These are phyloP conservation scores for Obba rivulosa DNA, from an alignment of 768 basidiomycete species.

Conservation along the genomic window DNA sequence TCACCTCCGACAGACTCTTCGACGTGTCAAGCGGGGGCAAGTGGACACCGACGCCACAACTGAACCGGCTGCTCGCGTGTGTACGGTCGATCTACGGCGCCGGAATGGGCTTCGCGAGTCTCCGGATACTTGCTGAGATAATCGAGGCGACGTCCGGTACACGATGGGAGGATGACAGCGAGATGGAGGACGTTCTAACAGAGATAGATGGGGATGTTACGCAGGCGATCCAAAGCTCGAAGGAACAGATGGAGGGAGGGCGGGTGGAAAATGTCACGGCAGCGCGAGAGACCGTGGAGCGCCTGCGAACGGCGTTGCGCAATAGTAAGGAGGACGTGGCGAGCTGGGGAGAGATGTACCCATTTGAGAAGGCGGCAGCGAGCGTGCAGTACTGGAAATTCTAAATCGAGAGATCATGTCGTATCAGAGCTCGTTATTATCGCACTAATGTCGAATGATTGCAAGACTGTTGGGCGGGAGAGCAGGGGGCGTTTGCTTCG, in stretches of 20 bases:
- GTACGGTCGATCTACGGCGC: constrained; percentile 70
- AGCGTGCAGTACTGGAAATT: constrained; percentile 63
- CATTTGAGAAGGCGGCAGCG: constrained; percentile 60
- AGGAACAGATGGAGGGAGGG: constrained; percentile 61
- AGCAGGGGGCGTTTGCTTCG: no score
- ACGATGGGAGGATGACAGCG: constrained; percentile 58
- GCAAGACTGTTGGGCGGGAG: neutral
- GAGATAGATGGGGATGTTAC: constrained; percentile 69
- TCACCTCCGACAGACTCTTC: constrained; percentile 42
- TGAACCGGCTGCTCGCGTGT: constrained; percentile 46
- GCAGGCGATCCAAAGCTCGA: constrained; percentile 78
- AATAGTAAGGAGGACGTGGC: constrained; percentile 50
- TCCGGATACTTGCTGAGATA: constrained; percentile 49
- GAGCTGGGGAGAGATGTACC: constrained; percentile 69
- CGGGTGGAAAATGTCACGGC: constrained; percentile 41
- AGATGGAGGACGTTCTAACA: constrained; percentile 52
- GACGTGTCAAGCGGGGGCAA: constrained; percentile 30
- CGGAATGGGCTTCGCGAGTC: constrained; percentile 65
- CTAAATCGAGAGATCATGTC: neutral
- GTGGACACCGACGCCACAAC: constrained; percentile 41
- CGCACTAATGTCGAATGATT: no score
- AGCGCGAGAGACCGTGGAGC: constrained; percentile 44
- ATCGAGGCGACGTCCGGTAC: constrained; percentile 55
- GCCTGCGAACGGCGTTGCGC: constrained; percentile 45
- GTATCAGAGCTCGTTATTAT: no score